phyloP scores from a whole-genome alignment of 2,329 filamentous ascomycete species.

The Xylariaceae sp. region DNA sequence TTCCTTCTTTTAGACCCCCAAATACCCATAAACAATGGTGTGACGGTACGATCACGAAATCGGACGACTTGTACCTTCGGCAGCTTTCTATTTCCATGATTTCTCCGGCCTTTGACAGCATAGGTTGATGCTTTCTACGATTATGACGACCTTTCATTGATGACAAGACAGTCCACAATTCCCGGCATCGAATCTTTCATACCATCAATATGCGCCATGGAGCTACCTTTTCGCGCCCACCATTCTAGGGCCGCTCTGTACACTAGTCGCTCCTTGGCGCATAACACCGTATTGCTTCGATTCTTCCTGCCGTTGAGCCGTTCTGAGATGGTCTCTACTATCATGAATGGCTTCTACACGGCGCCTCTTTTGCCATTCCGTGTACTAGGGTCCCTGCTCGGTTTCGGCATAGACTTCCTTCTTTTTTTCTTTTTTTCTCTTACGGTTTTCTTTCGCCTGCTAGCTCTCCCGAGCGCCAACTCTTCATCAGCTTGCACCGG shows the following conservation, averaged over 20 bases:
- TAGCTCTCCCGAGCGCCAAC: not conserved
- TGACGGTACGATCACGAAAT: constrained; percentile 32
- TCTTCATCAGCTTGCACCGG: constrained; percentile 2
- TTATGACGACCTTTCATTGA: constrained; percentile 26
- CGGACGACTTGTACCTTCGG: constrained; percentile 24
- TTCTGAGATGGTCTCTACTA: constrained; percentile 15
- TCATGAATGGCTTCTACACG: constrained; percentile 9
- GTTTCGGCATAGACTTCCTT: constrained; percentile 27
- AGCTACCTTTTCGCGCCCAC: constrained; percentile 22
- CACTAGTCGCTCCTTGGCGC: constrained; percentile 29
- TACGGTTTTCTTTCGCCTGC: constrained; percentile 12
- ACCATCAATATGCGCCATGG: constrained; percentile 17
- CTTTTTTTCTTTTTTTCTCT: constrained; percentile 18
- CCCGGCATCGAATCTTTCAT: constrained; percentile 19
- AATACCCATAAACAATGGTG: constrained; percentile 19
- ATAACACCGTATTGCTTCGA: constrained; percentile 17
- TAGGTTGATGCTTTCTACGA: constrained; percentile 32
- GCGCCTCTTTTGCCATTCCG: constrained; percentile 20
- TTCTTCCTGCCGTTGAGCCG: constrained; percentile 16
- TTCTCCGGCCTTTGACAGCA: constrained; percentile 27
- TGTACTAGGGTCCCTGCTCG: constrained; percentile 27
- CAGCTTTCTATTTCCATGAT: constrained; percentile 22
- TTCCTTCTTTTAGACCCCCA: constrained; percentile 29
- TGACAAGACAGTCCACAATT: constrained; percentile 20
- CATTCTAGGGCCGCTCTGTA: constrained; percentile 29